Evolutionary conservation across 768 basidiomycete genomes (phyloP), one percentile per base, ranked within the genome.

Genomic region (Favolaschia claudopus): DNA sequence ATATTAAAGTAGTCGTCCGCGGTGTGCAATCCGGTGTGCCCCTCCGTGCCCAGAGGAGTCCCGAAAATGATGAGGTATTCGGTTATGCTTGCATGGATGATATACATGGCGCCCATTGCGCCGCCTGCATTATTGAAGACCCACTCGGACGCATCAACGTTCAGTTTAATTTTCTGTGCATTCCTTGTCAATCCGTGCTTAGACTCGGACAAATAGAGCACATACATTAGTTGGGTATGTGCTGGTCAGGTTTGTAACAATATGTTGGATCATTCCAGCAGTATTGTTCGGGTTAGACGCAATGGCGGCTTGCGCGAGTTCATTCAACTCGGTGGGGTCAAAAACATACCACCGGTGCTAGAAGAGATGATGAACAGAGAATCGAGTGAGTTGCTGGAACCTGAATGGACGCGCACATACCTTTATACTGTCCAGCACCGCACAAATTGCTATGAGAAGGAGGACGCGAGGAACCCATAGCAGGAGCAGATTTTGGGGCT

Each of bases 1-100:
- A 99, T 98, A 70, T 97, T 87, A 81, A 99, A 99, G 75, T 98
- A 99, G 72, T 99, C 97, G 70, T 99, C 97, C 2, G 96, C 95
- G 1, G 93, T 93, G 72, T 98, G 96, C 53, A 96, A 66, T 8
- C 97, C 97, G 14, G 89, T 85, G 71, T 99, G 97, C 2, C 97
- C 97, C 76, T 99, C 97, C 2, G 96, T 99, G 10, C 97, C 97
- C 10, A 98, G 82, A 0, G 97, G 95, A 1, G 96, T 96, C 5
- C 97, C 96, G 63, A 97, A 97, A 66, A 98, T 89, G 72, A 95
- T 95, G 65, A 94, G 85, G 77, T 96, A 99, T 79, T 99, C 97
- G 10, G 96, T 98, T 67, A 99, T 89, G 76, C 88, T 91, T 17
- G 96, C 94, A 69, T 99, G 97, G 63, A 99, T 93, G 76, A 99